phyloP scores from a whole-genome alignment of 805 yeast genomes.

The Lipomyces sp. region DNA sequence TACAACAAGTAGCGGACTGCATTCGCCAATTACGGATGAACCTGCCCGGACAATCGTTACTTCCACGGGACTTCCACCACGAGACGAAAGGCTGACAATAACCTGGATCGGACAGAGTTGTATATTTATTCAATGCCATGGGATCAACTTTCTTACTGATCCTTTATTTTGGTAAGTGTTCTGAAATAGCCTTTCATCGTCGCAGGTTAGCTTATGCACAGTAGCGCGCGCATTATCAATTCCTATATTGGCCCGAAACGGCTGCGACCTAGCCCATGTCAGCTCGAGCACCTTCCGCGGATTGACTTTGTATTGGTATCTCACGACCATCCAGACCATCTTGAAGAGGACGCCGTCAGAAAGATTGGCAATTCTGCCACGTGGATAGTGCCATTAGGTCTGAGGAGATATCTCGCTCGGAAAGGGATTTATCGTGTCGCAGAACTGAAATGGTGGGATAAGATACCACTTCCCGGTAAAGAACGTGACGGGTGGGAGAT shows the following conservation, averaged over 20 bases:
- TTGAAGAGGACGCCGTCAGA: conserved; percentile 65
- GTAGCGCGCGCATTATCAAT: conserved; percentile 61
- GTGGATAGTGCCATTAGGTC: conserved; percentile 90
- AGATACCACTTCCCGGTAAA: conserved; percentile 51
- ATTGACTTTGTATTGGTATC: conserved; percentile 80
- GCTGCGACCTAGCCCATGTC: conserved; percentile 76
- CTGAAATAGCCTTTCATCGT: neutral
- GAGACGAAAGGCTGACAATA: conserved; percentile 59
- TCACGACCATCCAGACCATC: conserved; percentile 95
- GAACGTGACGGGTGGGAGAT: conserved; percentile 65
- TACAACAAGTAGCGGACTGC: conserved; percentile 7
- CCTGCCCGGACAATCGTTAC: conserved; percentile 1
- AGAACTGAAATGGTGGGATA: conserved; percentile 95
- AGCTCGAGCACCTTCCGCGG: conserved; percentile 62
- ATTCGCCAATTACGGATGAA: conserved; percentile 9
- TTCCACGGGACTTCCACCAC: conserved; percentile 42
- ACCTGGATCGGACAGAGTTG: conserved; percentile 97
- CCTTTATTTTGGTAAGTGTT: conserved; percentile 61
- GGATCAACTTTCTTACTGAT: conserved; percentile 80
- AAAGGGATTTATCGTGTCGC: conserved; percentile 64
- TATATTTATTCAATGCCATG: conserved; percentile 69
- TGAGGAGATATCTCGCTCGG: conserved; percentile 61
- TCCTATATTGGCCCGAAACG: conserved; percentile 79
- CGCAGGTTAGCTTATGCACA: conserved; percentile 17
- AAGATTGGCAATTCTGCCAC: conserved; percentile 61